Conservation (phyloP, 2,329 filamentous ascomycete species). For the Lasiodiplodia sp. region DNA sequence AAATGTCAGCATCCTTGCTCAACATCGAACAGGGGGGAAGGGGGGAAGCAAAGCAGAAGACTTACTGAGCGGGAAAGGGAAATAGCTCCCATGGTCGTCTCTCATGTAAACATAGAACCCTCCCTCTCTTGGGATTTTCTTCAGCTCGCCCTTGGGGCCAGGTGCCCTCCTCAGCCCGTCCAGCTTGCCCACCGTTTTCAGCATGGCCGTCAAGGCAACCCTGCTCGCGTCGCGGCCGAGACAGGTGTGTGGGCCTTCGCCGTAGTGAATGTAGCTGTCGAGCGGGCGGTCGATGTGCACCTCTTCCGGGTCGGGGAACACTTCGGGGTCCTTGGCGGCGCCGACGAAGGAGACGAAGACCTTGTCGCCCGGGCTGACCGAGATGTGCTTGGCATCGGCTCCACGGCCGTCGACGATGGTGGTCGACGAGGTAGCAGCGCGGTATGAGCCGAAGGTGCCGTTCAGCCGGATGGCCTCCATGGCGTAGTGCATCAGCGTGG, state of each 20-base stretch:
- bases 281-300: slow-evolving; percentile 70
- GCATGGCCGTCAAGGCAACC: slow-evolving; percentile 70
- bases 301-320: slow-evolving; percentile 66
- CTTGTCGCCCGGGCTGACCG: slow-evolving; percentile 63
- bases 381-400: slow-evolving; percentile 44
- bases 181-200: slow-evolving; percentile 69
- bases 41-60: slow-evolving; percentile 47
- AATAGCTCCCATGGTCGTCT: slow-evolving; percentile 35
- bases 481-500: slow-evolving; percentile 71
- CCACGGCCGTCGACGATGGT: slow-evolving; percentile 59
- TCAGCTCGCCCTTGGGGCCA: slow-evolving; percentile 71
- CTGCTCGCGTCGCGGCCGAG: slow-evolving; percentile 68
- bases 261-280: slow-evolving; percentile 70
- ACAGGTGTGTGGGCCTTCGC: slow-evolving; percentile 67
- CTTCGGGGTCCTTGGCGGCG: slow-evolving; percentile 42
- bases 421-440: slow-evolving; percentile 58
- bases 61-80: slow-evolving; percentile 36
- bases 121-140: slow-evolving; percentile 62
- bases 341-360: slow-evolving; percentile 70
- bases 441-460: slow-evolving; percentile 67
- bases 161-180: slow-evolving; percentile 67
- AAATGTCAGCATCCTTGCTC: slow-evolving; percentile 36
- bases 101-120: slow-evolving; percentile 35
- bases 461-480: slow-evolving; percentile 76
- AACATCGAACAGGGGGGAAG: slow-evolving; percentile 32